Evolutionary conservation across 116 monocot species (phyloP), one percentile per base, ranked within the genome.

Genomic region (Phalaenopsis hybrid): DNA sequence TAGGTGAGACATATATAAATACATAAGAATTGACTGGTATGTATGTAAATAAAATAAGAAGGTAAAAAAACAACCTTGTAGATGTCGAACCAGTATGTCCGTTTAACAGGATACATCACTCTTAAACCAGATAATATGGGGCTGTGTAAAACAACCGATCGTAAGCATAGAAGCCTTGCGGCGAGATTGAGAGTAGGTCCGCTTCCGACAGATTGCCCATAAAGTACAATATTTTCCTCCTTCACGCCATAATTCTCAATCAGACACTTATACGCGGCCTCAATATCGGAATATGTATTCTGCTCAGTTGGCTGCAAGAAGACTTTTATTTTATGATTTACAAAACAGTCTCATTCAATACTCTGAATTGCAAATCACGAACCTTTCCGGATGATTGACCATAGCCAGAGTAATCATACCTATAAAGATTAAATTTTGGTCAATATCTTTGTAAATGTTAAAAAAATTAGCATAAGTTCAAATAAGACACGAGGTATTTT

Each of bases 381-480:
- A 96, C 96, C 96, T 96, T 96, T 85, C 94, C 94, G 76, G 92
- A 82, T 67, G 96, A 96, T 75, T 92, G 94, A 0, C 96, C 96
- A 87, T 96, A 96, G 81, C 96, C 96, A 86, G 96, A 91, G 79
- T 96, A 96, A 86, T 96, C 96, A 87, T 96, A 96, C 86, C 96
- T 96, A 84, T 81, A 91, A 33, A 2, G 44, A 82, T 17, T 17
- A 82, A 44, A 44, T 18, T 75, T 75, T 75, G 75, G 44, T 75
- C 45, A 75, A 75, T 20, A 70, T 15, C 31, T 0, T 69, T 69
- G 69, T 69, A 7, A 31, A 33, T 33, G 12, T 44, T 20, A 59
- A n/a, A 6, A 59, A 59, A 59, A n/a, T 18, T 59, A 1, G 20
- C 59, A 59, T 59, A 4, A 59, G 1, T 20, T 59, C 59, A 59